Evolutionary conservation across 2,329 filamentous ascomycete genomes (phyloP).

Genomic region (Neopestalotiopsis sp.): DNA sequence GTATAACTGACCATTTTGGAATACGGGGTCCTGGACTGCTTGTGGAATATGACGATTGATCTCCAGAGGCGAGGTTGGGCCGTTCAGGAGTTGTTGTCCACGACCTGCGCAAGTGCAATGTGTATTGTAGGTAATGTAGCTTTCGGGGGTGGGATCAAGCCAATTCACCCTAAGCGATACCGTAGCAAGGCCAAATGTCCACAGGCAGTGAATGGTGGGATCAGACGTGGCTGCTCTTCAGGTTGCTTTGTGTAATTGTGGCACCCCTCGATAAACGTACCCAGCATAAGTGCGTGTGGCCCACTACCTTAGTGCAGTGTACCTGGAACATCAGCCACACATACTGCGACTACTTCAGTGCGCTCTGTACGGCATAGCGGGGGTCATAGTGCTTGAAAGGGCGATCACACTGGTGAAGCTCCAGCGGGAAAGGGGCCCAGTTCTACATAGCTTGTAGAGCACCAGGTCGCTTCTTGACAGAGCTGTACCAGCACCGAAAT

Average conservation of each 20-base stretch:
- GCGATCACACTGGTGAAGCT: too few species aligned
- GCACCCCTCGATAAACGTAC: neutral
- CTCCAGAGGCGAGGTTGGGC: neutral
- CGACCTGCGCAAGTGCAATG: slow-evolving; percentile 13
- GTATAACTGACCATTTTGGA: neutral
- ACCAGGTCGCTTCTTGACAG: neutral
- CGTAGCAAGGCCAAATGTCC: slow-evolving; percentile 12
- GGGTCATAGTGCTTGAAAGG: too few species aligned
- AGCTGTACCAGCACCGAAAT: neutral
- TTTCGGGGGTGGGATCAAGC: slow-evolving; percentile 9
- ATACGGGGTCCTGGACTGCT: neutral
- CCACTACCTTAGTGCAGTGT: too few species aligned
- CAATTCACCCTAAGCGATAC: slow-evolving; percentile 16
- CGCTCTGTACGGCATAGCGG: too few species aligned
- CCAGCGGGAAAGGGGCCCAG: too few species aligned
- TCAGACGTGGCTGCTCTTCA: slow-evolving; percentile 3
- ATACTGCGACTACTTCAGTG: too few species aligned
- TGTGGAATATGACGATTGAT: neutral
- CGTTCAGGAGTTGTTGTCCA: slow-evolving; percentile 8
- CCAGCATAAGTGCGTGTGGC: too few species aligned
- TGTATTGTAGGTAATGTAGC: neutral
- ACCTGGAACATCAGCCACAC: too few species aligned
- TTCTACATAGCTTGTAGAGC: too few species aligned
- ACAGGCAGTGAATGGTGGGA: slow-evolving; percentile 8
- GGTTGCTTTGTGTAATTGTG: neutral